Evolutionary conservation across 2,329 filamentous ascomycete genomes (phyloP).

Genomic region (Monosporascus sp.): DNA sequence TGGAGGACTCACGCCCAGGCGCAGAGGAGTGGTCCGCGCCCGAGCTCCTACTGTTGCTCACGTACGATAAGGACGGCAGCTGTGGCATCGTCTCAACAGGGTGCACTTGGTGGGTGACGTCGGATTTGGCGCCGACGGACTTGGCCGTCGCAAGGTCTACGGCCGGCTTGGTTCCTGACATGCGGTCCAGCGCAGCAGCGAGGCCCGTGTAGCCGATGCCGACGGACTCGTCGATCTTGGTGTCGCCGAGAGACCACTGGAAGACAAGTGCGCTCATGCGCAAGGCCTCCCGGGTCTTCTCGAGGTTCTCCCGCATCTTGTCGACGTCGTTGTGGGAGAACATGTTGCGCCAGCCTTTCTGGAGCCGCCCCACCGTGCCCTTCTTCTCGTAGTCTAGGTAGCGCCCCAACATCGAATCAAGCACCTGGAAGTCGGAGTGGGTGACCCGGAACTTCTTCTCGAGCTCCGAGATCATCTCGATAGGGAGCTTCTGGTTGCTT

Average conservation of each 20-base stretch:
- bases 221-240: constrained; percentile 53
- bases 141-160: constrained; percentile 23
- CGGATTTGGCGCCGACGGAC: constrained; percentile 18
- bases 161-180: constrained; percentile 28
- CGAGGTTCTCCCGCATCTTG: constrained; percentile 53
- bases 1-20: neutral
- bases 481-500: constrained; percentile 48
- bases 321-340: constrained; percentile 58
- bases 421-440: constrained; percentile 55
- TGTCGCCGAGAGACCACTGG: constrained; percentile 58
- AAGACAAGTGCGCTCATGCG: constrained; percentile 61
- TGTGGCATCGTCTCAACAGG: constrained; percentile 3
- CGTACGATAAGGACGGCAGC: constrained; percentile 2
- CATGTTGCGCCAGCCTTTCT: constrained; percentile 59
- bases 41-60: constrained; percentile 8
- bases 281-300: constrained; percentile 55
- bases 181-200: constrained; percentile 56
- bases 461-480: constrained; percentile 59
- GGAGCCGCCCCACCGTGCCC: constrained; percentile 54
- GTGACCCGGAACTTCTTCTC: constrained; percentile 59
- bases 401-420: constrained; percentile 59
- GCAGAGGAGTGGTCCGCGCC: constrained; percentile 16
- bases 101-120: constrained; percentile 10
- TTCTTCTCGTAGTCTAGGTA: constrained; percentile 60
- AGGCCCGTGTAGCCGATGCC: constrained; percentile 66